Percentiles rank a stretch among this genome's conserved stretches.
Evolutionary conservation across 106 monocot species (phyloP).

Genomic region (Hemerocallis citrina): DNA sequence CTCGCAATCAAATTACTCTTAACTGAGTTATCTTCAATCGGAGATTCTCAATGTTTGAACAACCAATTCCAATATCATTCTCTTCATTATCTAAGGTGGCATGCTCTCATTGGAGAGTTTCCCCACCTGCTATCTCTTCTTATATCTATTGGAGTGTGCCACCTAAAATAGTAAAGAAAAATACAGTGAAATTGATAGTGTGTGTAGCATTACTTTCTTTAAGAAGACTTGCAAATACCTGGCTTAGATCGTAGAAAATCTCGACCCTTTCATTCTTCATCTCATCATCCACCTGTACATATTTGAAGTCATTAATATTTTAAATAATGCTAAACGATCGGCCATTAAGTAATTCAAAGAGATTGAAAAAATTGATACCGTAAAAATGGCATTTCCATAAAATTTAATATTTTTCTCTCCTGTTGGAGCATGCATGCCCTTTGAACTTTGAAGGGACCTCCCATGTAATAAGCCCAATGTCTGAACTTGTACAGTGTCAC

Average conservation of each 20-base stretch:
- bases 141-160: too few species aligned
- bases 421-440: slow-evolving; percentile 22
- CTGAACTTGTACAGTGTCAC: slow-evolving; percentile 35
- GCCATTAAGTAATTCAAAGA: not conserved
- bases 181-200: too few species aligned
- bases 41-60: too few species aligned
- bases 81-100: too few species aligned
- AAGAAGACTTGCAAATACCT: slow-evolving; percentile 26
- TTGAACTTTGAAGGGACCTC: slow-evolving; percentile 34
- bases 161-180: too few species aligned
- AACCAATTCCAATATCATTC: too few species aligned
- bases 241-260: slow-evolving; percentile 36
- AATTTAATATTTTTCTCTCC: slow-evolving; percentile 17
- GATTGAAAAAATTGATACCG: not conserved
- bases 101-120: too few species aligned
- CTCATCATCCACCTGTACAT: slow-evolving; percentile 28
- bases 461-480: slow-evolving; percentile 40
- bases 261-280: slow-evolving; percentile 33
- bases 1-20: too few species aligned
- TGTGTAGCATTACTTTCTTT: too few species aligned
- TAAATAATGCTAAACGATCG: not conserved
- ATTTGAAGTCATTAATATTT: not conserved
- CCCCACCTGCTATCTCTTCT: too few species aligned
- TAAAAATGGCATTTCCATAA: slow-evolving; percentile 18
- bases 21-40: too few species aligned